phyloP scores from a whole-genome alignment of 2,329 filamentous ascomycete genomes.

The Ophiostoma sp. region DNA sequence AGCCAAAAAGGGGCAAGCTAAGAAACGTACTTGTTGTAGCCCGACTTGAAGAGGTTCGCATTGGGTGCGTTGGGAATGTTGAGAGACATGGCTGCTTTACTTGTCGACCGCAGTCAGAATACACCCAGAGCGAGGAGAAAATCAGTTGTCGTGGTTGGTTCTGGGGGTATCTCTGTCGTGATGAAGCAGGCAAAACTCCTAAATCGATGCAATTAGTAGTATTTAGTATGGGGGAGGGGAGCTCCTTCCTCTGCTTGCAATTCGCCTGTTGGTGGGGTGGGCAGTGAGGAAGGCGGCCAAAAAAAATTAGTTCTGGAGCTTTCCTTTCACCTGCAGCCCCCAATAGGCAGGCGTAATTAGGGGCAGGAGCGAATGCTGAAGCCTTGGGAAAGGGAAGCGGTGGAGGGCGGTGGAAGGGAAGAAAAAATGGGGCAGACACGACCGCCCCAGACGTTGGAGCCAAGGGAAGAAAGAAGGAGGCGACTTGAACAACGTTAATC shows the following conservation, averaged over 20 bases:
- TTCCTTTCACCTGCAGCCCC: slow-evolving; percentile 9
- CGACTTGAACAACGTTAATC: slow-evolving; percentile 27
- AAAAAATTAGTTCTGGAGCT: slow-evolving; percentile 29
- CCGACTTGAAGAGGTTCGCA: slow-evolving; percentile 88
- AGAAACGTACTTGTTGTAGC: slow-evolving; percentile 81
- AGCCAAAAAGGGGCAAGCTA: slow-evolving; percentile 32
- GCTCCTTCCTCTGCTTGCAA: slow-evolving; percentile 3
- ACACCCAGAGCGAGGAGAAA: neutral
- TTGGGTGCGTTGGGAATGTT: slow-evolving; percentile 94
- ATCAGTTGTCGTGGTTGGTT: neutral
- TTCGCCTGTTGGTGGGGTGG: slow-evolving; percentile 16
- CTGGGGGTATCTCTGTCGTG: slow-evolving; percentile 16
- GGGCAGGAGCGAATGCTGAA: slow-evolving; percentile 19
- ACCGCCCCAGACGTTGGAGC: neutral
- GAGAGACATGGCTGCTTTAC: slow-evolving; percentile 71
- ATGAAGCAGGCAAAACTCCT: neutral
- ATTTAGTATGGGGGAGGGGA: slow-evolving; percentile 8
- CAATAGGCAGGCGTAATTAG: slow-evolving; percentile 16
- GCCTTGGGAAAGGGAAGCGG: slow-evolving; percentile 15
- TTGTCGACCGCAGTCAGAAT: neutral
- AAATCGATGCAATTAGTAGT: slow-evolving; percentile 5
- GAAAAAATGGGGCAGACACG: slow-evolving; percentile 15
- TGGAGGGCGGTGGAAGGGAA: neutral
- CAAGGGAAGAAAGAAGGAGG: neutral
- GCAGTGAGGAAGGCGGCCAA: slow-evolving; percentile 19